Evolutionary conservation across 2,329 filamentous ascomycete genomes (phyloP), one percentile per base, ranked within the genome.

Genomic region (Beauveria brongniartii): DNA sequence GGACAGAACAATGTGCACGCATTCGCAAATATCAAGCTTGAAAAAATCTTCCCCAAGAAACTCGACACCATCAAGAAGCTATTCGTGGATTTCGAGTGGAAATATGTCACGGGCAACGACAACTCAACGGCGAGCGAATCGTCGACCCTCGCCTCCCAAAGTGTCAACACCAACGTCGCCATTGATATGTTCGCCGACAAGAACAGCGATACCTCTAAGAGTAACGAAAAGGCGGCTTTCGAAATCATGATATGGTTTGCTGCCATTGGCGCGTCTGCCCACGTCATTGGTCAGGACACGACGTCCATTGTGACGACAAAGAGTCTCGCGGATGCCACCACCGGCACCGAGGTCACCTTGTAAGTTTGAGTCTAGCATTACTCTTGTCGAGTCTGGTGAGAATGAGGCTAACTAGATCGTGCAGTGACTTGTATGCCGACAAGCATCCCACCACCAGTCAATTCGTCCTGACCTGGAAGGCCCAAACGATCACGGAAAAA

Each of bases 161-260:
- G 67, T 0, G 69, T 82, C 62, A 80, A 82, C 65, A 72, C 80
- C 69, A 84, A 84, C 73, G 80, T 85, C 40, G 81, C 81, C 41
- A 73, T 85, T 63, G 82, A 85, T 72, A 81, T 84, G 76, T 85
- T 84, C 70, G 70, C 84, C 59, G 81, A 83, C 64, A 67, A 65
- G 28, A 74, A 81, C 67, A 67, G 74, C 59, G 66, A 64, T 1
- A 74, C 68, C 0, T 71, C 82, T 0, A 62, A 68, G 48, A 69
- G 78, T 68, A 78, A 74, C 47, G 68, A 68, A 1, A 71, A 72
- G 5, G 77, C 82, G 2, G 65, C 67, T 10, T 80, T 77, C 70
- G 82, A 84, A 72, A 73, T 84, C 70, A 84, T 84, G 80, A 75
- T 84, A 41, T 83, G 80, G 80, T 77, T 84, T 63, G 80, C 75